Evolutionary conservation across 148 eudicot genomes (phyloP).

Genomic region (Oxyria digyna): DNA sequence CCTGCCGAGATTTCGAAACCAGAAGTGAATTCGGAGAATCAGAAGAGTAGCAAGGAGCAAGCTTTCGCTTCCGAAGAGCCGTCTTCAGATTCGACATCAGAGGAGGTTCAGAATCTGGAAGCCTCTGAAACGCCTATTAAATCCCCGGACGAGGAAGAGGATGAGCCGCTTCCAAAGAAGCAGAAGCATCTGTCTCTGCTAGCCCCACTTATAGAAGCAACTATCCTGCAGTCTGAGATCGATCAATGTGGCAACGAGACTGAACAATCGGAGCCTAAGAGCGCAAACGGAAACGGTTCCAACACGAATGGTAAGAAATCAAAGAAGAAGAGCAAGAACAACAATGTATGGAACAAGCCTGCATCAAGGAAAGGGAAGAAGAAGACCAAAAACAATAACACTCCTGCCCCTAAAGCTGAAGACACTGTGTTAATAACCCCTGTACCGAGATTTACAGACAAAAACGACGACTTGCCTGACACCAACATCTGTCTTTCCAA

Average conservation of each 20-base stretch:
- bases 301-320: constrained; percentile 11
- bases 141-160: constrained; percentile 24
- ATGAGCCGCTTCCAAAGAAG: constrained; percentile 23
- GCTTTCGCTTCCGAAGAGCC: constrained; percentile 21
- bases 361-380: constrained; percentile 53
- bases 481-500: constrained; percentile 57
- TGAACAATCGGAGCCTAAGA: constrained; percentile 5
- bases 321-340: constrained; percentile 39
- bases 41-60: constrained; percentile 15
- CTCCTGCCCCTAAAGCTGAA: constrained; percentile 22
- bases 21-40: constrained; percentile 1
- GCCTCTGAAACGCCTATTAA: neutral
- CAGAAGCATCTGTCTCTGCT: constrained; percentile 22
- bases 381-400: constrained; percentile 28
- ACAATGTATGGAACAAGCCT: constrained; percentile 51
- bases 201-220: neutral
- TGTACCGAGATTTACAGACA: constrained; percentile 56
- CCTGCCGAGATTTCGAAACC: constrained; percentile 7
- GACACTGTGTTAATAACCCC: constrained; percentile 52
- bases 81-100: constrained; percentile 14
- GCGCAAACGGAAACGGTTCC: constrained; percentile 1
- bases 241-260: constrained; percentile 4
- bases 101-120: constrained; percentile 9
- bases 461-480: constrained; percentile 58
- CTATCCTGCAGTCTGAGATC: constrained; percentile 1